These are phyloP conservation scores for Neobulgaria alba DNA, from an alignment of 2,329 filamentous ascomycete genomes.

Conservation along the genomic window DNA sequence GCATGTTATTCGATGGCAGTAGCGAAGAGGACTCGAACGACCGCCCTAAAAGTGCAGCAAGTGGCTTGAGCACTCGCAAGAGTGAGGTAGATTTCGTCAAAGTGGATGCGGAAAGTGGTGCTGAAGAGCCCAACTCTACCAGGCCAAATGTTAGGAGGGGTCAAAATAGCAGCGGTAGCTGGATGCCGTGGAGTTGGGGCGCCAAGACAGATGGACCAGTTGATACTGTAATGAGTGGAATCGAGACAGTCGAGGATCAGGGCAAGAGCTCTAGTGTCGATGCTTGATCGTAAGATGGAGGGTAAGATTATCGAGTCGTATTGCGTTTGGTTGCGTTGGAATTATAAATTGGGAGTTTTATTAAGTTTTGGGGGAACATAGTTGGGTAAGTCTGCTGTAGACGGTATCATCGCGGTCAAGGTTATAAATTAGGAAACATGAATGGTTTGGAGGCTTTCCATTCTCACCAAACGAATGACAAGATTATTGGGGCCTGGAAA, in stretches of 20 bases:
- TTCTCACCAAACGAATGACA: no score
- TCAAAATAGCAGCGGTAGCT: conserved; percentile 32
- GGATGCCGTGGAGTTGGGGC: conserved; percentile 44
- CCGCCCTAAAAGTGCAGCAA: conserved; percentile 28
- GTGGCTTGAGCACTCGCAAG: conserved; percentile 66
- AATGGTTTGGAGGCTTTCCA: no score
- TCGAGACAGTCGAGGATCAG: neutral
- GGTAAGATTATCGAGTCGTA: no score
- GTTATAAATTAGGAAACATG: no score
- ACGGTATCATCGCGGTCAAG: no score
- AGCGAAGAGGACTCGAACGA: conserved; percentile 7
- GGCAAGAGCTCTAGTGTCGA: conserved; percentile 2
- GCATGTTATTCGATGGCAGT: conserved; percentile 25
- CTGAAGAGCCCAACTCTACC: conserved; percentile 40
- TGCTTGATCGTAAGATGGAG: neutral
- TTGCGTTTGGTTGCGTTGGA: no score
- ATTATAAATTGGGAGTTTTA: no score
- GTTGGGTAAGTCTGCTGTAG: no score
- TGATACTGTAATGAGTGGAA: conserved; percentile 12
- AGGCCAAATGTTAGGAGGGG: conserved; percentile 25
- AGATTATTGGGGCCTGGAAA: no score
- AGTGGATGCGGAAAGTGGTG: conserved; percentile 66
- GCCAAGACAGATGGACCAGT: conserved; percentile 11
- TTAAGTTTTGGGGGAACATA: no score
- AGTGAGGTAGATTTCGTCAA: conserved; percentile 88